Evolutionary conservation across 1,284 basidiomycete genomes (phyloP).

Genomic region (Ceratobasidium papillatum): DNA sequence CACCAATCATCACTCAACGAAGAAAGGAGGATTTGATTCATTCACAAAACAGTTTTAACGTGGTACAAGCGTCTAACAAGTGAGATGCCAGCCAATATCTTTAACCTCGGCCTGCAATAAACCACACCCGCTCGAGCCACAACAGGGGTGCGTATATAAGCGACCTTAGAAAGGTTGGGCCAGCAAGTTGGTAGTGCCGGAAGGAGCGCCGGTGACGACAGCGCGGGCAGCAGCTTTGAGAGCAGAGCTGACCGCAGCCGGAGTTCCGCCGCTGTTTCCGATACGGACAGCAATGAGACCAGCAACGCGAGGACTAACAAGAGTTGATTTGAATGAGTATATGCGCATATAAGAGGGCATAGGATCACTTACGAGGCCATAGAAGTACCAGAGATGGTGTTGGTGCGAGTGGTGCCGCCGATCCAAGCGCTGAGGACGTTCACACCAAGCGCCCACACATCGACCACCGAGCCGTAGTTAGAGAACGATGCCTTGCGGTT

Average conservation of each 20-base stretch:
- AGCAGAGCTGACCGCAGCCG: constrained; percentile 22
- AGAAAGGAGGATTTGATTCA: too few species aligned
- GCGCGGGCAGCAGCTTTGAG: constrained; percentile 23
- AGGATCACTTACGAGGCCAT: constrained; percentile 60
- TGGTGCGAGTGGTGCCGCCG: constrained; percentile 62
- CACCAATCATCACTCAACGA: too few species aligned
- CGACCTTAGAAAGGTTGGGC: constrained; percentile 33
- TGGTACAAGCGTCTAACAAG: too few species aligned
- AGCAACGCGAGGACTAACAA: constrained; percentile 15
- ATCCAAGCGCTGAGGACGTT: constrained; percentile 85
- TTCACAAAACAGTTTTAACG: too few species aligned
- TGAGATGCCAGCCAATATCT: too few species aligned
- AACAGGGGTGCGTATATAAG: too few species aligned
- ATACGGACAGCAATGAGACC: constrained; percentile 19
- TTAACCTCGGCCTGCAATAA: too few species aligned
- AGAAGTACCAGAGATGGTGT: constrained; percentile 80
- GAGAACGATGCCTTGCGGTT: constrained; percentile 92
- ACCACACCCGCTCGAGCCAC: too few species aligned
- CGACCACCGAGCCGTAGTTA: constrained; percentile 64
- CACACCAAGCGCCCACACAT: constrained; percentile 57
- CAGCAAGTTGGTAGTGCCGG: constrained; percentile 39
- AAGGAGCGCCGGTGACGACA: constrained; percentile 35
- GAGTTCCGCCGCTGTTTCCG: constrained; percentile 16
- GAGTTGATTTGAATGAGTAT: not conserved
- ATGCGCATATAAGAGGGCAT: not conserved